Evolutionary conservation across 2,329 filamentous ascomycete genomes (phyloP).

Genomic region (Aspergillus sclerotialis): DNA sequence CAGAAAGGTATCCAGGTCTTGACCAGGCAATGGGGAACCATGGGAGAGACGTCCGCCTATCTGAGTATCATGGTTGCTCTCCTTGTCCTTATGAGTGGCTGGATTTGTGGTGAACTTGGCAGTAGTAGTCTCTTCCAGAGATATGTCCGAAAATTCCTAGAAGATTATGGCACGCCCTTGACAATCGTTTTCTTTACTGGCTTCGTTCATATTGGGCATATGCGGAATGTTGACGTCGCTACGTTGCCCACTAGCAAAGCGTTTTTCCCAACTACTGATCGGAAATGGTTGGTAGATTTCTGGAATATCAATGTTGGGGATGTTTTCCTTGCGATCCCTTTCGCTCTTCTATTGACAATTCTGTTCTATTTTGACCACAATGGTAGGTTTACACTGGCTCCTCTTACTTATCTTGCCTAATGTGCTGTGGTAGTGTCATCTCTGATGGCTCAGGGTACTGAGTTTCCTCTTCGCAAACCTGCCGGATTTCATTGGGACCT

Average conservation of each 20-base stretch:
- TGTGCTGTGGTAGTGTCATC: constrained; percentile 57
- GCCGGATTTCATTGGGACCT: constrained; percentile 83
- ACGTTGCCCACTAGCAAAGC: constrained; percentile 68
- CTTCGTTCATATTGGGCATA: constrained; percentile 78
- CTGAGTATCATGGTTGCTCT: constrained; percentile 70
- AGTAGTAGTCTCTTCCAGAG: constrained; percentile 66
- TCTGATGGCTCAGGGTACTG: constrained; percentile 73
- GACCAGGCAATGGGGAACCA: constrained; percentile 60
- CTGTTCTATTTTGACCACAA: constrained; percentile 90
- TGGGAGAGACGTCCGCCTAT: constrained; percentile 59
- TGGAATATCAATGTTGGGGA: constrained; percentile 69
- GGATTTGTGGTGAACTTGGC: constrained; percentile 66
- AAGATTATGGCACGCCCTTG: constrained; percentile 81
- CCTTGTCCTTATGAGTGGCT: constrained; percentile 70
- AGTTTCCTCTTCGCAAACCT: constrained; percentile 73
- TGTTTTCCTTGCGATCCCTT: constrained; percentile 79
- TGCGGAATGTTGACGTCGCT: constrained; percentile 63
- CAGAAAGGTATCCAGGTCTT: constrained; percentile 87
- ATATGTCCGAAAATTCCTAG: constrained; percentile 71
- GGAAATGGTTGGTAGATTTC: constrained; percentile 72
- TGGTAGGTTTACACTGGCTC: constrained; percentile 44
- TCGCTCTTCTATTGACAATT: constrained; percentile 73
- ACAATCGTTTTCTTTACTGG: constrained; percentile 84
- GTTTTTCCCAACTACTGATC: constrained; percentile 68
- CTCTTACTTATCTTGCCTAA: neutral